Conservation (phyloP, 768 basidiomycete genomes). For the Boletales sp. region DNA sequence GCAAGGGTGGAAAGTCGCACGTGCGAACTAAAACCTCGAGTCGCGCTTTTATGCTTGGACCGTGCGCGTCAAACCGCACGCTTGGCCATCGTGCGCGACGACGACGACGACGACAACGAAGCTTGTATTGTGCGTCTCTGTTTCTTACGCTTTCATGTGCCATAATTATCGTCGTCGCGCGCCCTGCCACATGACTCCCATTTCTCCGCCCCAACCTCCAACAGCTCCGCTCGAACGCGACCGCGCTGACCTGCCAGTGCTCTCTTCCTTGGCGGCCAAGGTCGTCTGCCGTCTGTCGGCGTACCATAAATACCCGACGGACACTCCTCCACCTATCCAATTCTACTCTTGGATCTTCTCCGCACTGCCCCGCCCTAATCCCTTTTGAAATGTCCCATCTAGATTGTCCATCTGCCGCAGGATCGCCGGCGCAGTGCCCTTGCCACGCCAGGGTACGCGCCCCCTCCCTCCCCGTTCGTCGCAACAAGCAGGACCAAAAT, state of each 20-base stretch:
- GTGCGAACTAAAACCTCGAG: conserved; percentile 31
- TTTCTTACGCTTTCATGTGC: conserved; percentile 10
- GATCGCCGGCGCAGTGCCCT: background rate
- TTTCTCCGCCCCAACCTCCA: conserved; percentile 33
- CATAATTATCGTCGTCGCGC: conserved; percentile 24
- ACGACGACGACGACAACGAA: conserved; percentile 15
- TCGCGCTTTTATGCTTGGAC: conserved; percentile 24
- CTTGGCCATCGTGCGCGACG: conserved; percentile 15
- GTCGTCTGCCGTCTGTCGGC: too few species aligned
- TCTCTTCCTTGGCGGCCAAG: too few species aligned
- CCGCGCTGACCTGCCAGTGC: too few species aligned
- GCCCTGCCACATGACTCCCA: conserved; percentile 22
- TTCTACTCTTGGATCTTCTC: conserved; percentile 1
- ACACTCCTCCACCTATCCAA: background rate
- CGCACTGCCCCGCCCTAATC: conserved; percentile 1
- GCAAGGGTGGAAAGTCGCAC: conserved; percentile 26
- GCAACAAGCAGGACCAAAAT: background rate
- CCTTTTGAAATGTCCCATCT: background rate
- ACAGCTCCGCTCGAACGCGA: conserved; percentile 35
- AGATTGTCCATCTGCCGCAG: background rate
- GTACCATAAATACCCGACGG: background rate
- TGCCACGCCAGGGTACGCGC: too few species aligned
- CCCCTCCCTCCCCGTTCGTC: too few species aligned
- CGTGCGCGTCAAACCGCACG: conserved; percentile 19
- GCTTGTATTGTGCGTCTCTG: background rate